phyloP scores from a whole-genome alignment of 352 stramenopile genomes.

The Globisporangium carolinianum region DNA sequence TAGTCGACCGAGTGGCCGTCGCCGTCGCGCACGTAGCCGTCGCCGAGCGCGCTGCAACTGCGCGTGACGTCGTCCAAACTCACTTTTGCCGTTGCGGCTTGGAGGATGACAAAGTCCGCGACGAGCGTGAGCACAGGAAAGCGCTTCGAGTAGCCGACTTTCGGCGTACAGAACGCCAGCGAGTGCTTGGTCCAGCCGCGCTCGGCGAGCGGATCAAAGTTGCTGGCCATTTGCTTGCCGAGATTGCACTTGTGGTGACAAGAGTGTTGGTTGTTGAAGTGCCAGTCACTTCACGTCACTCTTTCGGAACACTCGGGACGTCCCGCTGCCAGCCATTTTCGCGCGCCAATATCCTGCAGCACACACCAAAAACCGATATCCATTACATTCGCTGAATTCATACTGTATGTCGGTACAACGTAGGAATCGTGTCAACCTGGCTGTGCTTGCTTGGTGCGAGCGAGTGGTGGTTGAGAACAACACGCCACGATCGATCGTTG shows the following conservation, averaged over 20 bases:
- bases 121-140: conserved; percentile 23
- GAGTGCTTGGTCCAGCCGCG: conserved; percentile 24
- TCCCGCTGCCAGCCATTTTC: no score
- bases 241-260: no score
- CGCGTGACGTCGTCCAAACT: conserved; percentile 26
- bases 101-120: conserved; percentile 26
- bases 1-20: conserved; percentile 46
- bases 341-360: no score
- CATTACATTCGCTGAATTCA: no score
- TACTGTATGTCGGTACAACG: neutral
- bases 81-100: conserved; percentile 17
- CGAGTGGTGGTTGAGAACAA: no score
- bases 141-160: conserved; percentile 19
- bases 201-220: conserved; percentile 22
- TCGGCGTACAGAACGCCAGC: conserved; percentile 15
- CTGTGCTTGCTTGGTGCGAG: neutral
- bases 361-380: no score
- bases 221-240: neutral
- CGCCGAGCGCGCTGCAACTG: conserved; percentile 15
- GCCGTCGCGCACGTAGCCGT: conserved; percentile 28
- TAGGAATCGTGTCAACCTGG: neutral
- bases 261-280: no score
- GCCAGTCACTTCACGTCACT: no score
- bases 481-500: neutral
- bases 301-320: no score